Base-by-base conservation (phyloP, 148 eudicot species). In the Oxyria digyna region DNA sequence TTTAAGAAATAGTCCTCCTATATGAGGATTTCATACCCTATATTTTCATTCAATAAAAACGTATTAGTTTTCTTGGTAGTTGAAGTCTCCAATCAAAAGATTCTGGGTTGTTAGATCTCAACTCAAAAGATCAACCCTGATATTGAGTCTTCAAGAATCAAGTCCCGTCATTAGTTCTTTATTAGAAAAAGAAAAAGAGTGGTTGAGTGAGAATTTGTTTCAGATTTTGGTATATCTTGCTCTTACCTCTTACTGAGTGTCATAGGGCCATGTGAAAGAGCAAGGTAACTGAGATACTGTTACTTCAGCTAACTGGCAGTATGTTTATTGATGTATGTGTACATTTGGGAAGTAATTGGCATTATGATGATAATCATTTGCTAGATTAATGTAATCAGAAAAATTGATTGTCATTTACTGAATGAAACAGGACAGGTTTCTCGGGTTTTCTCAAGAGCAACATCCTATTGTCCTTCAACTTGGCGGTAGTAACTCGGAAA, bases 381-480 rank as follows among this genome's bases (percentile, higher is more conserved):
- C 17, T 27, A 14, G 3, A 18, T 59, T 29, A 59, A 17, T 59
- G 18, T 59, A 4, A 13, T 29, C 5, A 27, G n/a, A 13, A 52
- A 29, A 12, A 15, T 5, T 29, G 33, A 55, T 59, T 59, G 23
- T 24, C 62, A 52, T 29, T 59, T 59, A 59, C 18, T 59, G 65
- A 7, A 31, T 13, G 3, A 14, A 59, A 21, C 95, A 89, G 98
- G 98, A 93, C 77, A 84, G 89, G 78, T 87, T 85, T 70, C 83
- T 93, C 78, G 91, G 79, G 29, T 93, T 79, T 73, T 74, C 83
- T 71, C 87, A 84, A 11, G 98, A 93, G 77, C 96, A 93, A 72
- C 98, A 93, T 78, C 98, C 96, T 65, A 85, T 93, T 72, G 98
- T 87, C 70, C 98, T 93, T 75, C 98, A 93, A 78, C 79, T 93